These are phyloP conservation scores for Saccharomyces hybrid DNA, from an alignment of 1,139 yeast species.

Conservation along the genomic window DNA sequence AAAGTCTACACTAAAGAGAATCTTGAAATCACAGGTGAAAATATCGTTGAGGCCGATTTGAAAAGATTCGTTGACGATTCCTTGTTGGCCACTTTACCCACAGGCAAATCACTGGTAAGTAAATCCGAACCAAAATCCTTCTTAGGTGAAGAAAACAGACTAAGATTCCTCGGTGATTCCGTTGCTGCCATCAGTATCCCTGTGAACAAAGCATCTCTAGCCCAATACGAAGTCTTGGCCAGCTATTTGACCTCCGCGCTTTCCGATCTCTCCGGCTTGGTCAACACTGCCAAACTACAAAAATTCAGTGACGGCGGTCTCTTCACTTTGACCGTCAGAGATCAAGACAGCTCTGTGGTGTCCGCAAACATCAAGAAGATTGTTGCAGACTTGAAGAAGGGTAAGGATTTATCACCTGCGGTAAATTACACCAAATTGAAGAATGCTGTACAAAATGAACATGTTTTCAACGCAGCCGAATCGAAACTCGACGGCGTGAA, in stretches of 20 bases:
- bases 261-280: constrained; percentile 42
- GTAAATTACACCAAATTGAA: constrained; percentile 41
- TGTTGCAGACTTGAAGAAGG: constrained; percentile 47
- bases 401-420: constrained; percentile 41
- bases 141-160: constrained; percentile 69
- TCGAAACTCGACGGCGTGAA: constrained; percentile 42
- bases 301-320: constrained; percentile 77
- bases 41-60: constrained; percentile 69
- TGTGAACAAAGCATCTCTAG: constrained; percentile 48
- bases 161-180: constrained; percentile 55
- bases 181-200: constrained; percentile 82
- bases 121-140: constrained; percentile 39
- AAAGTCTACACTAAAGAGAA: constrained; percentile 64
- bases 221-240: constrained; percentile 64
- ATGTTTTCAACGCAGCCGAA: constrained; percentile 20
- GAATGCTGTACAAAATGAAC: constrained; percentile 36
- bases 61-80: constrained; percentile 58
- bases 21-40: constrained; percentile 63
- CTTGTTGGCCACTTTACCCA: constrained; percentile 55
- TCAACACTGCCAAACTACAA: constrained; percentile 49
- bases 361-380: constrained; percentile 55
- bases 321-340: constrained; percentile 62
- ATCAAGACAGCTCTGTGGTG: constrained; percentile 50
- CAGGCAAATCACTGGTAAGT: constrained; percentile 43
- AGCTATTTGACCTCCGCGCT: constrained; percentile 63